Percentiles rank a stretch among this genome's conserved stretches.
phyloP scores from a whole-genome alignment of 345 rosid genomes.

The Lepidium africanum region DNA sequence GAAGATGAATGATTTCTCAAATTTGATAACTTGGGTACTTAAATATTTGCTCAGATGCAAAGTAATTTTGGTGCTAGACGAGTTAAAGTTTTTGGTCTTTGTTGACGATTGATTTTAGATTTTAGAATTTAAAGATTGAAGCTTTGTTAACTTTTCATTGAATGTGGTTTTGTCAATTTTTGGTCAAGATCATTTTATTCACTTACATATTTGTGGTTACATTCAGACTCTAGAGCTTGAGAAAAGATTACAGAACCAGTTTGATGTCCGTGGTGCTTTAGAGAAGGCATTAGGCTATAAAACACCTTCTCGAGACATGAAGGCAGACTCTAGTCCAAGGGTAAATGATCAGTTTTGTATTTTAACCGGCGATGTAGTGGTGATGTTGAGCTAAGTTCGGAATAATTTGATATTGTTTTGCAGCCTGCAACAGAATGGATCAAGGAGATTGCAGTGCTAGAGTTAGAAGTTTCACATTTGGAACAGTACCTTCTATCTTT shows the following conservation, averaged over 20 bases:
- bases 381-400: not conserved
- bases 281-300: slow-evolving; percentile 83
- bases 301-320: slow-evolving; percentile 34
- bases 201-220: not conserved
- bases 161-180: not conserved
- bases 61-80: slow-evolving; percentile 3
- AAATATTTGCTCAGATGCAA: not conserved
- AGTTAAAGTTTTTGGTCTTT: slow-evolving; percentile 22
- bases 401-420: not conserved
- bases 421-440: slow-evolving; percentile 84
- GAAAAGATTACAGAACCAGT: slow-evolving; percentile 78
- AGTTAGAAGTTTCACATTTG: slow-evolving; percentile 83
- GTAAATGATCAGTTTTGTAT: not conserved
- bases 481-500: slow-evolving; percentile 89
- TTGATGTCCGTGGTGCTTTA: slow-evolving; percentile 65
- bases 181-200: slow-evolving; percentile 2
- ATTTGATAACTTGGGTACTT: not conserved
- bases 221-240: slow-evolving; percentile 82
- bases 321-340: slow-evolving; percentile 32
- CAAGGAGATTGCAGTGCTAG: slow-evolving; percentile 78
- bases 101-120: not conserved
- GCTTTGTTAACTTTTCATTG: not conserved
- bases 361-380: not conserved
- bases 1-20: not conserved
- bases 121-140: not conserved